Conservation (phyloP, 768 basidiomycete species). For the Dacryopinax primogenitus region DNA sequence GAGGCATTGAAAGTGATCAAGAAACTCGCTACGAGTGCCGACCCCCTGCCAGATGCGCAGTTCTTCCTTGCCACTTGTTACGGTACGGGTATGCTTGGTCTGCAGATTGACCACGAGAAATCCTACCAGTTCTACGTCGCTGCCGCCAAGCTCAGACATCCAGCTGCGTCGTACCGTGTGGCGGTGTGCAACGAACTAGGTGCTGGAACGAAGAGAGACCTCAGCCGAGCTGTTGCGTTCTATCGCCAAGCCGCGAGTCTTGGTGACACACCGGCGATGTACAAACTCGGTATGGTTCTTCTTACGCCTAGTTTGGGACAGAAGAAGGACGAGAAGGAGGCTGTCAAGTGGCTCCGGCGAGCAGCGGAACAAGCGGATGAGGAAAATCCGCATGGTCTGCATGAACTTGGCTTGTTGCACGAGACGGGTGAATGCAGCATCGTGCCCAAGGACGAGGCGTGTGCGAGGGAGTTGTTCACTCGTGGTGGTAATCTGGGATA, state of each 20-base stretch:
- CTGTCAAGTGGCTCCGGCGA: constrained; percentile 83
- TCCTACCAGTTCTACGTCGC: constrained; percentile 96
- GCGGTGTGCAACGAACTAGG: constrained; percentile 99
- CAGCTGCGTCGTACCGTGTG: constrained; percentile 87
- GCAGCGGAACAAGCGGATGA: constrained; percentile 97
- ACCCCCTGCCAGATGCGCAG: constrained; percentile 90
- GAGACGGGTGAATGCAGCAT: constrained; percentile 52
- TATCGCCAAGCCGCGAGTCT: constrained; percentile 93
- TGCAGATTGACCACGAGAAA: constrained; percentile 93
- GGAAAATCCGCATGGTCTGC: constrained; percentile 93
- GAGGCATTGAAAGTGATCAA: constrained; percentile 90
- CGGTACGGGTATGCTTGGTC: constrained; percentile 88
- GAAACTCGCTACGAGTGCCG: constrained; percentile 79
- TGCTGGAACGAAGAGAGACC: constrained; percentile 83
- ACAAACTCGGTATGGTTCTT: constrained; percentile 98
- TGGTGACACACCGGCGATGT: constrained; percentile 97
- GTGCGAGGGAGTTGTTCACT: constrained; percentile 75
- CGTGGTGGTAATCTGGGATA: constrained; percentile 90
- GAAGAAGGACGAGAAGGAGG: constrained; percentile 76
- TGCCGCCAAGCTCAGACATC: constrained; percentile 93
- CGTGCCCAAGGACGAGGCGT: constrained; percentile 65
- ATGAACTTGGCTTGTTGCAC: constrained; percentile 82
- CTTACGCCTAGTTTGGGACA: constrained; percentile 74
- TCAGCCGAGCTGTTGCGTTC: constrained; percentile 79
- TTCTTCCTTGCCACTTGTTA: constrained; percentile 97